phyloP scores from a whole-genome alignment of 768 basidiomycete species.

The Tulasnella sp. region DNA sequence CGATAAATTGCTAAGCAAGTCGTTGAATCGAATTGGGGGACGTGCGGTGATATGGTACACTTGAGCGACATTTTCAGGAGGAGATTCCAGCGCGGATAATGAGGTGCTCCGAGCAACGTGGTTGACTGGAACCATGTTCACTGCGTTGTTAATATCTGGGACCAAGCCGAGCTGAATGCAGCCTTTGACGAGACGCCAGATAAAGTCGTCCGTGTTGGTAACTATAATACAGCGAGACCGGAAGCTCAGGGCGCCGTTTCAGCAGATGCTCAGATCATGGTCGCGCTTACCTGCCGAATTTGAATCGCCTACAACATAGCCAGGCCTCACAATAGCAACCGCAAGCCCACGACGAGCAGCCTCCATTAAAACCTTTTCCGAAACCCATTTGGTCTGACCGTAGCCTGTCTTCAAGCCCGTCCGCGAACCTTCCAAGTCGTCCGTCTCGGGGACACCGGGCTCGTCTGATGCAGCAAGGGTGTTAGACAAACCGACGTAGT shows the following conservation, averaged over 20 bases:
- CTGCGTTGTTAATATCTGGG: constrained; percentile 95
- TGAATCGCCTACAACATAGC: constrained; percentile 95
- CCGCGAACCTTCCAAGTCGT: constrained; percentile 83
- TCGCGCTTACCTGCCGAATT: constrained; percentile 76
- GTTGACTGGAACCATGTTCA: constrained; percentile 98
- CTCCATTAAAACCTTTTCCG: constrained; percentile 89
- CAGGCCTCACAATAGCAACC: constrained; percentile 86
- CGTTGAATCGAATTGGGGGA: constrained; percentile 86
- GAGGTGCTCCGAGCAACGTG: constrained; percentile 83
- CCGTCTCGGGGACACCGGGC: constrained; percentile 74
- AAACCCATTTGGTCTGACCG: constrained; percentile 98
- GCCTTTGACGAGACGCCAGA: constrained; percentile 98
- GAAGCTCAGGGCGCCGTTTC: background rate
- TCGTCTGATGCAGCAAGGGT: constrained; percentile 40
- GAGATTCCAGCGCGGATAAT: constrained; percentile 62
- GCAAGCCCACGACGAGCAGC: constrained; percentile 80
- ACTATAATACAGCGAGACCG: constrained; percentile 45
- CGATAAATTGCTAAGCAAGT: constrained; percentile 65
- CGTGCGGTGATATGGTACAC: constrained; percentile 74
- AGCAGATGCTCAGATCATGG: background rate
- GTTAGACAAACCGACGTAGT: constrained; percentile 86
- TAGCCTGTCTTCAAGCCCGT: constrained; percentile 80
- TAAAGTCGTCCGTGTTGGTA: constrained; percentile 98
- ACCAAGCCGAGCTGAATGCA: constrained; percentile 94
- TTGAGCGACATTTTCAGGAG: constrained; percentile 37